These are phyloP conservation scores for Choricystis sp. DNA, from an alignment of 139 green algal species.

Conservation along the genomic window DNA sequence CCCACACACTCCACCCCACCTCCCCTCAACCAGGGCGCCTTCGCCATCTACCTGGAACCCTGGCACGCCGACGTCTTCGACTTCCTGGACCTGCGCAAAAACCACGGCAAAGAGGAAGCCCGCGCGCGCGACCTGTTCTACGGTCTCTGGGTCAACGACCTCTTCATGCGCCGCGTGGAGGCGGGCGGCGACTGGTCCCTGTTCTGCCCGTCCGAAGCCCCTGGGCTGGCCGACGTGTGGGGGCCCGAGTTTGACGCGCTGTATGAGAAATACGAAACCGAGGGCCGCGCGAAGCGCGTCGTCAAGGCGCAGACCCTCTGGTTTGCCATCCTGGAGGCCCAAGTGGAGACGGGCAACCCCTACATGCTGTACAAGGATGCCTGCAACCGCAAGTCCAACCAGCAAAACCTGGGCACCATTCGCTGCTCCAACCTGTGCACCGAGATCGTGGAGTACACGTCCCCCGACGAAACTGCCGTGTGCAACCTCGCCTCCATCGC, in stretches of 20 bases:
- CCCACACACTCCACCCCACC: too few species aligned
- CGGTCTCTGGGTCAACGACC: conserved; percentile 89
- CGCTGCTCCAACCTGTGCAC: conserved; percentile 98
- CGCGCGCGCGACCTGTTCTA: conserved; percentile 97
- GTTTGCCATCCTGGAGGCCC: conserved; percentile 94
- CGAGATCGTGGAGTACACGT: conserved; percentile 96
- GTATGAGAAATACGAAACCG: conserved; percentile 53
- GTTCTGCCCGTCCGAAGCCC: conserved; percentile 95
- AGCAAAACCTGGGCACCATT: conserved; percentile 96
- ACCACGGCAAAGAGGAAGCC: conserved; percentile 87
- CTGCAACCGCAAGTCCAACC: conserved; percentile 94
- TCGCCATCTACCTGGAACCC: conserved; percentile 96
- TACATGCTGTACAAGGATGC: conserved; percentile 99
- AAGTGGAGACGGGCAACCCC: conserved; percentile 95
- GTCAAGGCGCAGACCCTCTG: conserved; percentile 95
- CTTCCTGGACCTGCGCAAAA: conserved; percentile 95
- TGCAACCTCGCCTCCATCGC: conserved; percentile 98
- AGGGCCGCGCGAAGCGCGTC: conserved; percentile 36
- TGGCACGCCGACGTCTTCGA: conserved; percentile 98
- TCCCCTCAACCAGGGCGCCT: too few species aligned
- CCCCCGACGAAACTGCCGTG: conserved; percentile 89
- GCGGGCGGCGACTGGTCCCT: conserved; percentile 67
- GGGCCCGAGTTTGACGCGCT: conserved; percentile 80
- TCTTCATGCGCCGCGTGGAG: conserved; percentile 88
- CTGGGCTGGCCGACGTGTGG: conserved; percentile 88